Evolutionary conservation across 495 filamentous ascomycete species (phyloP).

Genomic region (Aspergillus panamensis): DNA sequence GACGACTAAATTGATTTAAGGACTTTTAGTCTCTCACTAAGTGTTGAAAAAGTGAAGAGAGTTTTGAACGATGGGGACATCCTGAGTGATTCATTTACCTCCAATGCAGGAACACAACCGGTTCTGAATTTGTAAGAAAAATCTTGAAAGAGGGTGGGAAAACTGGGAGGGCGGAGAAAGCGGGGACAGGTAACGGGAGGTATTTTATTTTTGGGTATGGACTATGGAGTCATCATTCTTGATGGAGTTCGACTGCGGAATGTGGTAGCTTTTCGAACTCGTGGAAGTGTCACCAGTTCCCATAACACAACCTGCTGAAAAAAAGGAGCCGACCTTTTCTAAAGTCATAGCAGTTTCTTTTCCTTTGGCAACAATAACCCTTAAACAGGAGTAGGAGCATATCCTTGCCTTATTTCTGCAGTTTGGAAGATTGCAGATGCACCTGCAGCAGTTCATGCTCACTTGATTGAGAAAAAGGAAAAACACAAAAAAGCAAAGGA

Average conservation of each 20-base stretch:
- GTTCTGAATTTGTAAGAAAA: too few species aligned
- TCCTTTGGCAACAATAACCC: too few species aligned
- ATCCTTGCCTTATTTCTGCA: neutral
- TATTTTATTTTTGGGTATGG: neutral
- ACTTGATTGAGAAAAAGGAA: conserved; percentile 6
- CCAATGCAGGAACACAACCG: conserved; percentile 1
- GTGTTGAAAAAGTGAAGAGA: neutral
- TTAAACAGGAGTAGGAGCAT: neutral
- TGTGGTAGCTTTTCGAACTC: too few species aligned
- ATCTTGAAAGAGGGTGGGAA: neutral
- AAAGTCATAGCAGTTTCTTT: too few species aligned
- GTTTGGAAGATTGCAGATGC: neutral
- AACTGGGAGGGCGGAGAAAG: neutral
- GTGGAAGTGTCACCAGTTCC: too few species aligned
- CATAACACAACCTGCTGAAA: too few species aligned
- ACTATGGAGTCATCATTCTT: neutral
- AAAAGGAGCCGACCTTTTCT: too few species aligned
- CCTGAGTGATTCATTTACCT: neutral
- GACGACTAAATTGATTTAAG: conserved; percentile 4
- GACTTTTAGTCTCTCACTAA: conserved; percentile 3
- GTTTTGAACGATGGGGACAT: conserved; percentile 1
- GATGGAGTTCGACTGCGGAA: too few species aligned
- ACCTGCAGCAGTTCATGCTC: conserved; percentile 16
- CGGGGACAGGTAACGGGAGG: neutral
- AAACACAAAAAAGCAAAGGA: neutral